Evolutionary conservation across 192 early-diverging fungal genomes (phyloP), one percentile per base, ranked within the genome.

Genomic region (Backusella luteola): DNA sequence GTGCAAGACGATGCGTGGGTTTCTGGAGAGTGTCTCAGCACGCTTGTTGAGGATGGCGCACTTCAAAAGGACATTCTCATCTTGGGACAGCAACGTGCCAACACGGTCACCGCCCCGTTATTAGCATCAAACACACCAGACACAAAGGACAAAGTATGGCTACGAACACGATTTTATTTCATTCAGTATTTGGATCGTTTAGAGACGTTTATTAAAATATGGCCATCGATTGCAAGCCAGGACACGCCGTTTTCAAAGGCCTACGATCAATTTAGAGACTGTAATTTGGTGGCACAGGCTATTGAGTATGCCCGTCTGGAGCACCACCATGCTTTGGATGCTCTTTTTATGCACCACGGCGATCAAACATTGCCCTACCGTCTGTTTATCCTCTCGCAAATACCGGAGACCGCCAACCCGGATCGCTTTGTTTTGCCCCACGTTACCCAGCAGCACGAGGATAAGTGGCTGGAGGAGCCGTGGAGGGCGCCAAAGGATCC

Each of bases 1-100:
- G 84, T 93, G 39, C 73, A 82, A 17, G 86, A 94, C 73, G 80
- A 85, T 53, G 77, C 81, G 34, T 94, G 91, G 91, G 89, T 91
- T 3, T 67, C 91, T 38, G 53, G 76, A 6, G 74, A 68, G n/a
- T 91, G 87, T 71, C 66, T 90, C n/a, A 77, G 86, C 14, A 73
- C 78, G 21, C 66, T 81, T 7, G 77, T 84, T 2, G 77, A 84
- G 17, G 71, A 76, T 9, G 38, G 46, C 14, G 73, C 84, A 52
- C 52, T 79, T 5, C 73, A 84, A 66, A 77, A 83, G 26, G 69
- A 78, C 46, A 71, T 91, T 29, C 76, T 93, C 4, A 78, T 84
- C 4, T 83, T 88, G 69, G 93, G 90, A 15, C 38, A 92, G 17
- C 73, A 17, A 34, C 23, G 73, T 67, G 23, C 41, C 36, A 44